Conservation (phyloP, 352 stramenopile species). For the Poterioochromonas sp. region DNA sequence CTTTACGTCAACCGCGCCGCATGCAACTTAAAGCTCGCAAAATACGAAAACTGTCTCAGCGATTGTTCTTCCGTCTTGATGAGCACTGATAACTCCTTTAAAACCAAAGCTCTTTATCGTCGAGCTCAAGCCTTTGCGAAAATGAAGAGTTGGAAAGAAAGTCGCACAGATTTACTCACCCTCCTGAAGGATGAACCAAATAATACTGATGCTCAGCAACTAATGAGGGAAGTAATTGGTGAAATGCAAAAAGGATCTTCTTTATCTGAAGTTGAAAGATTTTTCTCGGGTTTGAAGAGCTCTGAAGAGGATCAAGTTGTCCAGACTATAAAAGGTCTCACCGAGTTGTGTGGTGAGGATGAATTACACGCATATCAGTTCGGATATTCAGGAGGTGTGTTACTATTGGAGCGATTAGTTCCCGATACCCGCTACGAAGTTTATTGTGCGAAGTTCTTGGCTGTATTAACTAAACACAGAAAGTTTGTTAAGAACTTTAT, state of each 20-base stretch:
- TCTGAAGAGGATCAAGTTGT: background rate
- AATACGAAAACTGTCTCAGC: conserved; percentile 47
- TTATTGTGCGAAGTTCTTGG: background rate
- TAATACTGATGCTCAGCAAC: background rate
- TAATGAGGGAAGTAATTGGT: background rate
- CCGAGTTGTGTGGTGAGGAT: background rate
- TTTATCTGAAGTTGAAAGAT: background rate
- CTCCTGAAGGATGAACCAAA: conserved; percentile 41
- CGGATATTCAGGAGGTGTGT: background rate
- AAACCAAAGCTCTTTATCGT: conserved; percentile 79
- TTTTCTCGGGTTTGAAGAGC: background rate
- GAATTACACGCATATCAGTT: background rate
- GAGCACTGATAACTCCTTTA: conserved; percentile 51
- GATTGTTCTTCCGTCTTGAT: conserved; percentile 65
- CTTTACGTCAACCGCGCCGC: conserved; percentile 20
- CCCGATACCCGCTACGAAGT: too few species aligned
- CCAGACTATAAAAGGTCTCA: background rate
- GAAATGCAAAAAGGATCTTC: background rate
- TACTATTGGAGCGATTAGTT: background rate
- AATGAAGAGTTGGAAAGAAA: conserved; percentile 50
- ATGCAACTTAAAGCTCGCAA: conserved; percentile 50
- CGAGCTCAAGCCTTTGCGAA: conserved; percentile 61
- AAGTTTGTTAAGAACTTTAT: background rate
- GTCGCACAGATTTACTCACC: background rate
- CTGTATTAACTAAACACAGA: background rate